Evolutionary conservation across 129 eudicot genomes (phyloP), one percentile per base, ranked within the genome.

Genomic region (Flaveria bidentis): DNA sequence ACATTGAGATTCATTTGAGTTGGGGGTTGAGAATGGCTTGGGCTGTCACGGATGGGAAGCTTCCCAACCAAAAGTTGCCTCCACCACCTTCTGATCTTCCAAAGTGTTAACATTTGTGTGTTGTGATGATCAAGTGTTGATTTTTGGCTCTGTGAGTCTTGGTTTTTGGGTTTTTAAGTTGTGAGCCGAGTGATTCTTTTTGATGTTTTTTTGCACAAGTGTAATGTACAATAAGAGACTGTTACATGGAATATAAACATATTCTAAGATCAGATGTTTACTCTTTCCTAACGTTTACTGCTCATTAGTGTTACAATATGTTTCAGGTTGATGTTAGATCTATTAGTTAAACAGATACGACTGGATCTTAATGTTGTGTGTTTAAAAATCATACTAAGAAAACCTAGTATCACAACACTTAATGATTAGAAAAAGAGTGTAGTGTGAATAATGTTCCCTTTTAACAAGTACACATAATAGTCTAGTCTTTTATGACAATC

Each of bases 41-140:
- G 90, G 80, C 73, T 6, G 90, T 86, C 5, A 61, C 69, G 80
- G 90, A 86, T 69, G 90, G 90, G 5, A 72, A 76, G 17, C 84
- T 72, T 60, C 79, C 85, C 20, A 83, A 62, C 70, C 90, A 86
- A 52, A 86, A 83, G 57, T 51, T 86, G 5, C 85, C 79, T 22
- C 90, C 90, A 49, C 90, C 90, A 47, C 90, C 87, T 8, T 69
- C 87, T 15, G 90, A 86, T 77, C 90, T 86, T 73, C 90, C 90
- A 15, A 74, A 76, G 50, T 86, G 89, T 73, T 82, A 9, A 5
- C 7, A 5, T 36, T 36, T 36, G 8, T 36, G 41, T 36, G 0
- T 28, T 28, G 33, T 28, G 6, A 33, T 33, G 39, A 28, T 28
- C 4, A 28, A 33, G 39, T 33, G 60, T 52, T 5, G 60, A 61